A percentile compares a stretch with the other conserved stretches of the same genome.
Conservation (phyloP, 2,329 filamentous ascomycete genomes). For the Sporothrix inflata region DNA sequence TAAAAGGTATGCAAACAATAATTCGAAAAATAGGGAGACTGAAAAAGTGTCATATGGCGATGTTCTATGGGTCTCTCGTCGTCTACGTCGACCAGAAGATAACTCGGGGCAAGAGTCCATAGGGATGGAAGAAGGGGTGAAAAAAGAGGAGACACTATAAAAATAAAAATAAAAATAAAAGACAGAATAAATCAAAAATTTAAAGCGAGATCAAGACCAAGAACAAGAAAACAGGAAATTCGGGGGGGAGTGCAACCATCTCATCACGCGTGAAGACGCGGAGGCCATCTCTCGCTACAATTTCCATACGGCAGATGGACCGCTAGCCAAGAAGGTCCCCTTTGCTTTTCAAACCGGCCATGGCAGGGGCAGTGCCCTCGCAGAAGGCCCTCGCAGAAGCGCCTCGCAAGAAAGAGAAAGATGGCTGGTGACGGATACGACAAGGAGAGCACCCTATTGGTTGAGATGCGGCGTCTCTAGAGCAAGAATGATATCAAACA, state of each 20-base stretch:
- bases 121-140: neutral
- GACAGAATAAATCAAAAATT: neutral
- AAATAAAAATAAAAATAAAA: neutral
- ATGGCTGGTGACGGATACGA: slow-evolving; percentile 3
- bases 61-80: neutral
- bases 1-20: neutral
- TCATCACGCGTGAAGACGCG: neutral
- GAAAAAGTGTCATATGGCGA: slow-evolving; percentile 16
- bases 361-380: neutral
- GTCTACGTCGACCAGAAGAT: slow-evolving; percentile 6
- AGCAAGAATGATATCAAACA: slow-evolving; percentile 10
- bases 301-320: neutral
- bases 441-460: slow-evolving; percentile 3
- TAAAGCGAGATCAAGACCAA: neutral
- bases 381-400: neutral
- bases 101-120: neutral
- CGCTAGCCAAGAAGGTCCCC: neutral
- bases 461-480: neutral
- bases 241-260: neutral
- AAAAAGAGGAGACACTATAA: neutral
- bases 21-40: neutral
- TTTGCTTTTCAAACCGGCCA: neutral
- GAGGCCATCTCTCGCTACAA: neutral
- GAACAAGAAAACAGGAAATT: slow-evolving; percentile 21
- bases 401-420: neutral